These are phyloP conservation scores for Durusdinium trenchii DNA, from an alignment of 73 alveolate species.

Conservation along the genomic window DNA sequence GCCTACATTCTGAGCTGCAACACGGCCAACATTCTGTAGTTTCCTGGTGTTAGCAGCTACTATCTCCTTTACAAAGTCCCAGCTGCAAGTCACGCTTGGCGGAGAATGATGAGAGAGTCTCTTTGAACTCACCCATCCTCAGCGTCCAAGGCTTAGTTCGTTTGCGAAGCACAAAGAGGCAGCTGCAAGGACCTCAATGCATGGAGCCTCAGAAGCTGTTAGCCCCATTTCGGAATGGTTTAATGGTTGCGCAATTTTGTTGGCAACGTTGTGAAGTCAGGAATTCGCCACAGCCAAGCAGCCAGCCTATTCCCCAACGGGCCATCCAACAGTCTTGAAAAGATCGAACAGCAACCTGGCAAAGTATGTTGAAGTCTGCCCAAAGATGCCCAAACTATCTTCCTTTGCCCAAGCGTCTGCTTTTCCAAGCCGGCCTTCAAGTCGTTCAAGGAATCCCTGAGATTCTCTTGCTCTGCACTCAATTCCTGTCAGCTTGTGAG, in stretches of 20 bases:
- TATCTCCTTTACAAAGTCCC: no score
- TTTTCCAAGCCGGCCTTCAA: conserved; percentile 66
- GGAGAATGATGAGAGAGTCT: conserved; percentile 61
- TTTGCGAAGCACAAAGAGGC: background rate
- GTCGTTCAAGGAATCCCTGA: conserved; percentile 39
- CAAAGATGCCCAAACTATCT: no score
- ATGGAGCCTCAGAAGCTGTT: background rate
- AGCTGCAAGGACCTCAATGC: background rate
- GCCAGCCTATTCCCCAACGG: background rate
- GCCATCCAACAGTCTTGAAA: background rate
- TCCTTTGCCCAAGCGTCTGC: conserved; percentile 1
- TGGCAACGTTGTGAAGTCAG: background rate
- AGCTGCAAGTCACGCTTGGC: conserved; percentile 38
- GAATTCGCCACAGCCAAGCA: background rate
- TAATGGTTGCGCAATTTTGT: background rate
- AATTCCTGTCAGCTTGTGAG: conserved; percentile 23
- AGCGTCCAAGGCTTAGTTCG: background rate
- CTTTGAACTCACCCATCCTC: conserved; percentile 92
- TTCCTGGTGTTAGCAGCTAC: no score
- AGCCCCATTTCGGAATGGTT: background rate
- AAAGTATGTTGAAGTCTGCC: no score
- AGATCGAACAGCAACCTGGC: no score
- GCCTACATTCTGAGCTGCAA: no score
- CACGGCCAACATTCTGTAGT: no score
- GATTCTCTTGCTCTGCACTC: conserved; percentile 60